These are phyloP conservation scores for Pyrenula aspistea DNA, from an alignment of 495 filamentous ascomycete genomes.

Conservation along the genomic window DNA sequence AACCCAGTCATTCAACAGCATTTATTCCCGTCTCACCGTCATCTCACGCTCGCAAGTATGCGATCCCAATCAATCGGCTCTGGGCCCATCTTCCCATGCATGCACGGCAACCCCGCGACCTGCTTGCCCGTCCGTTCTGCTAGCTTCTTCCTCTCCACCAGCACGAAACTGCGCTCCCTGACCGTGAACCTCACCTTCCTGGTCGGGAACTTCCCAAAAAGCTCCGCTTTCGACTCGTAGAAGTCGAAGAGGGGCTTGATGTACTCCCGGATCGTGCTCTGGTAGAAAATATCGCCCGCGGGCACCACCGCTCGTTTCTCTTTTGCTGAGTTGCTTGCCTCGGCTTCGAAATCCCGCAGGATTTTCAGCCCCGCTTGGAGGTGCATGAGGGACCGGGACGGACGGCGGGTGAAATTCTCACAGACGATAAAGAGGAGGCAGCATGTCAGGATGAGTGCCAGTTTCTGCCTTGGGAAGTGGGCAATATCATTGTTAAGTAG, in stretches of 20 bases:
- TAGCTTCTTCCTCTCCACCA: neutral
- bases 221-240: neutral
- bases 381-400: neutral
- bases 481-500: neutral
- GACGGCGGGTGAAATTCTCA: neutral
- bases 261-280: neutral
- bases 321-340: neutral
- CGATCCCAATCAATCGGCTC: neutral
- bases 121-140: neutral
- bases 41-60: neutral
- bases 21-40: too few relatives aligned
- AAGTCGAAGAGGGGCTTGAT: neutral
- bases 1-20: too few relatives aligned
- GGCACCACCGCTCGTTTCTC: neutral
- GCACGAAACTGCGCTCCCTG: neutral
- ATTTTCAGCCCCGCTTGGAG: neutral
- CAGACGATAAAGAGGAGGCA: neutral
- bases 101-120: neutral
- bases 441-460: neutral
- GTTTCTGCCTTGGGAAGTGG: neutral
- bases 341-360: neutral
- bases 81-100: neutral
- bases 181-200: neutral
- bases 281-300: neutral
- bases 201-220: too few relatives aligned